phyloP scores from a whole-genome alignment of 2,329 filamentous ascomycete species.

The Xylaria sp. region DNA sequence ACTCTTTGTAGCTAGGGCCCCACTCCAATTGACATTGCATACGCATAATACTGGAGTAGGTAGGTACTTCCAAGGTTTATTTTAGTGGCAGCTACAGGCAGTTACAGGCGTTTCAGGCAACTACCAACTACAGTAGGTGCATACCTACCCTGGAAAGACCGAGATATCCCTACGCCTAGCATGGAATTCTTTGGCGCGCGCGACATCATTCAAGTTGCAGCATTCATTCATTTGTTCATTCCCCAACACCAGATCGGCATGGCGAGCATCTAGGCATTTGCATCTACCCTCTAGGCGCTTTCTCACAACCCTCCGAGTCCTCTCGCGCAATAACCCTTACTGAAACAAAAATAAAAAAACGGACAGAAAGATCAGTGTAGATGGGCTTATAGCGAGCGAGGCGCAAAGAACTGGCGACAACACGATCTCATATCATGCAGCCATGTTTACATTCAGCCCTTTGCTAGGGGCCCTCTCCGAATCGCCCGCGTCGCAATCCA shows the following conservation, averaged over 20 bases:
- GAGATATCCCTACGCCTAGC: neutral
- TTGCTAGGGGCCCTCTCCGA: conserved; percentile 90
- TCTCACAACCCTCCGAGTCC: neutral
- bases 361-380: conserved; percentile 5
- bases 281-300: neutral
- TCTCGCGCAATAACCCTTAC: conserved; percentile 8
- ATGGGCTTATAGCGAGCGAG: conserved; percentile 34
- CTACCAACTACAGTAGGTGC: no score
- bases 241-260: conserved; percentile 10
- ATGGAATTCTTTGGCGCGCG: conserved; percentile 38
- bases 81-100: neutral
- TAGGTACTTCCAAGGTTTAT: neutral
- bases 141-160: no score
- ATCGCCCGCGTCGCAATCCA: conserved; percentile 90
- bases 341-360: neutral
- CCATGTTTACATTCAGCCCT: conserved; percentile 96
- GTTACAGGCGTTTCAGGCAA: neutral
- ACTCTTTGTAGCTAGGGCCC: neutral
- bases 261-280: neutral
- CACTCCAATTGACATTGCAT: neutral
- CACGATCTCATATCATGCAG: conserved; percentile 45
- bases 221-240: conserved; percentile 15
- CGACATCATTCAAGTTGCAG: conserved; percentile 33
- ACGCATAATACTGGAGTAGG: neutral
- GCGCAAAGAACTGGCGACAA: conserved; percentile 30